A percentile compares a stretch with the other conserved stretches of the same genome.
Conservation (phyloP, 768 basidiomycete genomes). For the Mycena polygramma region DNA sequence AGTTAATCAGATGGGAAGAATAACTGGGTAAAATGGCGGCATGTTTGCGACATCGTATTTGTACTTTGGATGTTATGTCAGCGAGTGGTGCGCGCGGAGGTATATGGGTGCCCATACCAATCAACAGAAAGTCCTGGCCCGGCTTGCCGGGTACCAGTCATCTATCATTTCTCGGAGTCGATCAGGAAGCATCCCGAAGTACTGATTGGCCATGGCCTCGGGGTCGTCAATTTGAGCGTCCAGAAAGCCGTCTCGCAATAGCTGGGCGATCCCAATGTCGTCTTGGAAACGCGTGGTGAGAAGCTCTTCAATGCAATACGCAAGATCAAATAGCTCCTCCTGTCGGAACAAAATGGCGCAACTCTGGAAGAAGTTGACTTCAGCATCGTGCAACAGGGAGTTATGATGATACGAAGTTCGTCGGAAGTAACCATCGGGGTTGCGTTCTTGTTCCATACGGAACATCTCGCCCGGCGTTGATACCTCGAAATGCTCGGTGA, state of each 20-base stretch:
- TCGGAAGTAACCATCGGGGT: neutral
- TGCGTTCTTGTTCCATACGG: neutral
- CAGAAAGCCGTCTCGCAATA: neutral
- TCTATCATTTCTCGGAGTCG: neutral
- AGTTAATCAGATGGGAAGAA: too few relatives aligned
- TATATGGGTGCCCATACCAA: too few relatives aligned
- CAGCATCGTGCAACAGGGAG: slow-evolving; percentile 1
- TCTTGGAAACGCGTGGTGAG: neutral
- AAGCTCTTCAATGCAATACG: neutral
- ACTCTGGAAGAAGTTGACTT: slow-evolving; percentile 3
- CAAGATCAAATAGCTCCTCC: neutral
- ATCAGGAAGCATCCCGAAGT: neutral
- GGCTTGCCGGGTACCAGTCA: too few relatives aligned
- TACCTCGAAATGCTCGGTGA: neutral
- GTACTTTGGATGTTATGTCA: too few relatives aligned
- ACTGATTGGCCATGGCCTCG: neutral
- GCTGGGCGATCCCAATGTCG: neutral
- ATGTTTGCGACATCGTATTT: too few relatives aligned
- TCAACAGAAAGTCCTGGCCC: too few relatives aligned
- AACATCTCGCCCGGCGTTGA: neutral
- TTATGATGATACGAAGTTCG: neutral
- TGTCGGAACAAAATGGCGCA: neutral
- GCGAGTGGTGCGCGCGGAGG: too few relatives aligned
- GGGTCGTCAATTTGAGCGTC: neutral
- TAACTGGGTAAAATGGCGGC: too few relatives aligned